Conservation (phyloP, 2,329 filamentous ascomycete genomes). For the Pyrenochaeta sp. region DNA sequence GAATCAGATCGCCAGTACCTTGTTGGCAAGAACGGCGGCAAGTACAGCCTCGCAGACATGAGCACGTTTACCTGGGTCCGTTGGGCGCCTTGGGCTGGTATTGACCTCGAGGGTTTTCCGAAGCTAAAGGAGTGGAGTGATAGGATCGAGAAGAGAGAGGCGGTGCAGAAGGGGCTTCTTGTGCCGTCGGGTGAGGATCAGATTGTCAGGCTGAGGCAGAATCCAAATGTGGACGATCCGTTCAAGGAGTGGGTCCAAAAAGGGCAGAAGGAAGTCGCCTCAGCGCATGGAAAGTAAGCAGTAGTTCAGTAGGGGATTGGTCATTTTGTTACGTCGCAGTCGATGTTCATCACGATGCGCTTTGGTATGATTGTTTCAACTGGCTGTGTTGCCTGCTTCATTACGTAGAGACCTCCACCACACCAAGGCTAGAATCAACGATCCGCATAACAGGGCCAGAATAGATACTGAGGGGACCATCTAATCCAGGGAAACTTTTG, state of each 20-base stretch:
- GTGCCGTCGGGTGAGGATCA: conserved; percentile 35
- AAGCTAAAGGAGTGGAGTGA: conserved; percentile 63
- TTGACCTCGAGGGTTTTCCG: conserved; percentile 73
- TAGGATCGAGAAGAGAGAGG: conserved; percentile 26
- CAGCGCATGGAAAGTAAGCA: conserved; percentile 22
- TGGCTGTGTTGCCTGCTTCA: too few relatives aligned
- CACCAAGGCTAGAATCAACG: too few relatives aligned
- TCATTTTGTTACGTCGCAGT: too few relatives aligned
- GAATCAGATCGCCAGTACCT: conserved; percentile 55
- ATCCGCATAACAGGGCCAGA: too few relatives aligned
- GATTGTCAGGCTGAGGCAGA: conserved; percentile 30
- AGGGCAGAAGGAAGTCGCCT: conserved; percentile 26
- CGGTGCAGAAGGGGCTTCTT: conserved; percentile 66
- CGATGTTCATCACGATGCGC: too few relatives aligned
- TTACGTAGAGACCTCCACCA: too few relatives aligned
- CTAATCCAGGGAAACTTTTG: too few relatives aligned
- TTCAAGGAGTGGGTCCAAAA: conserved; percentile 37
- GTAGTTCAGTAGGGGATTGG: too few relatives aligned
- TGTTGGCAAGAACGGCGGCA: conserved; percentile 68
- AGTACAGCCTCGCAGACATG: conserved; percentile 70
- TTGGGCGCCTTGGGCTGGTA: conserved; percentile 64
- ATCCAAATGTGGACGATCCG: conserved; percentile 32
- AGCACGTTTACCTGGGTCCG: conserved; percentile 81
- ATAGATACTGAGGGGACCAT: too few relatives aligned
- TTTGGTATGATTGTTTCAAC: too few relatives aligned